These are phyloP conservation scores for Neurospora cerealis DNA, from an alignment of 495 filamentous ascomycete species.

Conservation along the genomic window DNA sequence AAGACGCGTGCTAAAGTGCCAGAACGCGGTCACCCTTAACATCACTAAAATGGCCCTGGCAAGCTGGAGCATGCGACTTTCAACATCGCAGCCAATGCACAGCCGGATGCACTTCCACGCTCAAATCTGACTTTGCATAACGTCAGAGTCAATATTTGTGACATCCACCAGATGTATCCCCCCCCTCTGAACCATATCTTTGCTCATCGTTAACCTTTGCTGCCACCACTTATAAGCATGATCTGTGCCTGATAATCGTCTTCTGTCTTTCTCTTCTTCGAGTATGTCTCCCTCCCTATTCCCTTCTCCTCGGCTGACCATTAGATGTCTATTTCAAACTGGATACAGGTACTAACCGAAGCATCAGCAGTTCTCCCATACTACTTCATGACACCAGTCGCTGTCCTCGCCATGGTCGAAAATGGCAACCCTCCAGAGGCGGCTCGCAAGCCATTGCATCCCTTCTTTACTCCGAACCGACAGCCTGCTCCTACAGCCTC, in stretches of 20 bases:
- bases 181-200: neutral
- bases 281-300: neutral
- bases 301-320: neutral
- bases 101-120: neutral
- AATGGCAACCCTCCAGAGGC: conserved; percentile 6
- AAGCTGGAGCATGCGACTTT: neutral
- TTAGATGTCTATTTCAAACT: neutral
- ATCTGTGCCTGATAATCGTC: neutral
- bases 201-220: neutral
- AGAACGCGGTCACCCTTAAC: neutral
- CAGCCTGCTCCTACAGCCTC: neutral
- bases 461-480: conserved; percentile 21
- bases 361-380: neutral
- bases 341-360: neutral
- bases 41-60: neutral
- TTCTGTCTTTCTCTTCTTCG: too few species aligned
- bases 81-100: neutral
- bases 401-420: conserved; percentile 19
- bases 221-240: neutral
- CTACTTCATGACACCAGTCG: conserved; percentile 15
- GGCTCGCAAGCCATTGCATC: conserved; percentile 17
- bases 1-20: neutral
- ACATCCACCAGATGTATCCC: neutral
- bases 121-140: too few species aligned
- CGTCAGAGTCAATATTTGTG: too few species aligned